Base-by-base conservation (phyloP, 768 basidiomycete species). In the Sporobolomyces pararoseus region DNA sequence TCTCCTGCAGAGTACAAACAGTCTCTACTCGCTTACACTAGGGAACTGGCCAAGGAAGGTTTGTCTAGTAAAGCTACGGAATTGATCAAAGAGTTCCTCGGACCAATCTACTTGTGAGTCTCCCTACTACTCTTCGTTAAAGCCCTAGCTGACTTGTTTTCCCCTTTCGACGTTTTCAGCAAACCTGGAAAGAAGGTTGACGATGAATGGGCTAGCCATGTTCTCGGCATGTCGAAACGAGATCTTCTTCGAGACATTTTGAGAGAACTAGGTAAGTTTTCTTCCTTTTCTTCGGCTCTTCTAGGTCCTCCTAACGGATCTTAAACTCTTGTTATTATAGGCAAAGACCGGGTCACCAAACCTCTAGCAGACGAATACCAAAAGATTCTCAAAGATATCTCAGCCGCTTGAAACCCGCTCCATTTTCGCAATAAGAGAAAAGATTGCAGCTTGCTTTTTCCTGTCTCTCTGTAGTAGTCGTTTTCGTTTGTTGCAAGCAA, bases 41-140 rank as follows among this genome's bases (percentile, higher is more conserved):
- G 85, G 82, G 87, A 86, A 80, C 82, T 98, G 49, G 91, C 89
- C 42, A 90, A 96, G 72, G 92, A 95, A 78, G 92, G 89, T 0
- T 92, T 91, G 78, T 82, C 85, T 70, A 88, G 82, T 44, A 92
- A 94, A 78, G 93, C 87, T 23, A 94, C 96, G 78, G 95, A 98
- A 79, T 79, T 99, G 64, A 85, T 95, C 58, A 88, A 85, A 79
- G 96, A 97, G 72, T 82, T 98, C 61, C 87, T 89, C 75, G 93
- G 94, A 21, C 94, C 93, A 0, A 81, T 93, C 46, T 95, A 90
- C 80, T 89, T 87, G 94, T 94, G 77, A 67, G 89, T 84, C 2
- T 2, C 46, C 23, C 35, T 63, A 44, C 66, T 25, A 42, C 46
- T 54, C 6, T 10, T 70, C 14, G 2, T 29, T 5, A 31, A 9